A percentile compares a stretch with the other conserved stretches of the same genome.
phyloP scores from a whole-genome alignment of 2,329 filamentous ascomycete species.

The Rutstroemia sydowiana region DNA sequence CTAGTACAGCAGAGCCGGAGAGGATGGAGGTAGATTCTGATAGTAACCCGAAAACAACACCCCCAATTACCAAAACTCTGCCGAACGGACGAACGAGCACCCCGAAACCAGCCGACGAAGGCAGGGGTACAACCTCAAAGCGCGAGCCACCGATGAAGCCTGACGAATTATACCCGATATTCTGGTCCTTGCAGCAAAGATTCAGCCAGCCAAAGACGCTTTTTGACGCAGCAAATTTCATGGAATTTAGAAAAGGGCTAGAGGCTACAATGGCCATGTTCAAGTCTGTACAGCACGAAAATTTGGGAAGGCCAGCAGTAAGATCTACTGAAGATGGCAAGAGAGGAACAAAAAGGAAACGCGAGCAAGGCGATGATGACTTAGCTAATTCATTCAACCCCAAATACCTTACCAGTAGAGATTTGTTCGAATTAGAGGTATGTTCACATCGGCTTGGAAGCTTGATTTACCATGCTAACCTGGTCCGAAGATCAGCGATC shows the following conservation, averaged over 20 bases:
- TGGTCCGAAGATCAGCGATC: conserved; percentile 66
- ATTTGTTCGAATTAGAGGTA: conserved; percentile 92
- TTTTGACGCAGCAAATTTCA: conserved; percentile 65
- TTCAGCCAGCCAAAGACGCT: conserved; percentile 86
- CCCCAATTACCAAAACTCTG: conserved; percentile 2
- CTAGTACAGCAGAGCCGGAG: conserved; percentile 34
- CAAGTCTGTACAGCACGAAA: conserved; percentile 52
- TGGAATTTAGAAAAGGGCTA: conserved; percentile 54
- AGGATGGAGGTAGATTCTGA: conserved; percentile 62
- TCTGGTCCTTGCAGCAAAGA: conserved; percentile 87
- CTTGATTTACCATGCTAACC: conserved; percentile 18
- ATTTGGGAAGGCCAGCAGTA: conserved; percentile 37
- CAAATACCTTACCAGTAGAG: conserved; percentile 95
- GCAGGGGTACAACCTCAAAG: conserved; percentile 36
- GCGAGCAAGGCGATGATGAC: conserved; percentile 51
- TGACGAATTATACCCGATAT: conserved; percentile 75
- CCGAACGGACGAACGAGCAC: conserved; percentile 13
- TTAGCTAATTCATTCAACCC: conserved; percentile 79
- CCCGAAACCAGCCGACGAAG: conserved; percentile 26
- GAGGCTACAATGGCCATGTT: conserved; percentile 65
- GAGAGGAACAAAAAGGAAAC: conserved; percentile 64
- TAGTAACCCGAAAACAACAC: conserved; percentile 23
- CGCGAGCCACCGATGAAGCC: conserved; percentile 50
- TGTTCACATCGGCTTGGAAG: conserved; percentile 18
- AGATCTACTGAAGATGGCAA: conserved; percentile 56